Percentiles rank a stretch among this genome's conserved stretches.
Conservation (phyloP, 306 rosid species). For the Cicer arietinum region DNA sequence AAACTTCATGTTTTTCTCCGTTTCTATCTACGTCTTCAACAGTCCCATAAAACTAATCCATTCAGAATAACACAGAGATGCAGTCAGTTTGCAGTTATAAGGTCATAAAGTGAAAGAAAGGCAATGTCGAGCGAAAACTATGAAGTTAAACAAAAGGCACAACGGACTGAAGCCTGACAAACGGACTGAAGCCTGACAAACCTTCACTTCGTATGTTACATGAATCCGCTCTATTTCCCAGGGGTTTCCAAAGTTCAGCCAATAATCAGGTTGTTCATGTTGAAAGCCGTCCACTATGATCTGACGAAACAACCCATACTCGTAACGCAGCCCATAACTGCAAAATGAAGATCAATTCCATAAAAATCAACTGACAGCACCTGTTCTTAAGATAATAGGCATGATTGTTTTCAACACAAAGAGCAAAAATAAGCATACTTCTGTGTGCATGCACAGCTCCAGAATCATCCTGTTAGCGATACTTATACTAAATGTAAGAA, state of each 20-base stretch:
- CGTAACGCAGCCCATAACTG: slow-evolving; percentile 75
- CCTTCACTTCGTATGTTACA: slow-evolving; percentile 79
- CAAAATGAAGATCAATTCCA: slow-evolving; percentile 43
- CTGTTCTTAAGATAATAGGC: slow-evolving; percentile 25
- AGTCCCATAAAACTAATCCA: slow-evolving; percentile 67
- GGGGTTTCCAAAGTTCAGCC: slow-evolving; percentile 85
- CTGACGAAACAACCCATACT: slow-evolving; percentile 79
- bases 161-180: slow-evolving; percentile 41
- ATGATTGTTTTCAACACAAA: slow-evolving; percentile 40
- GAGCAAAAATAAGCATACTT: slow-evolving; percentile 35
- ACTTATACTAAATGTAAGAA: slow-evolving; percentile 10
- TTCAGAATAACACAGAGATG: slow-evolving; percentile 42
- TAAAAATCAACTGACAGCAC: slow-evolving; percentile 24
- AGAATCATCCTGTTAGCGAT: slow-evolving; percentile 14
- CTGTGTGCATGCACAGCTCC: slow-evolving; percentile 18
- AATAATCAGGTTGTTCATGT: slow-evolving; percentile 79
- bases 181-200: slow-evolving; percentile 51
- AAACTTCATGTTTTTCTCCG: slow-evolving; percentile 53
- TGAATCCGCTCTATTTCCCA: slow-evolving; percentile 80
- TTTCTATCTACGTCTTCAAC: slow-evolving; percentile 59
- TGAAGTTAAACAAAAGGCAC: slow-evolving; percentile 30
- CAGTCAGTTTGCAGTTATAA: slow-evolving; percentile 44
- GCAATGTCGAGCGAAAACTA: slow-evolving; percentile 16
- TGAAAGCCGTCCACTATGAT: slow-evolving; percentile 74
- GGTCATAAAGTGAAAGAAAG: slow-evolving; percentile 34